Evolutionary conservation across 192 early-diverging fungal genomes (phyloP).

Genomic region (Rhizophagus prolifer): DNA sequence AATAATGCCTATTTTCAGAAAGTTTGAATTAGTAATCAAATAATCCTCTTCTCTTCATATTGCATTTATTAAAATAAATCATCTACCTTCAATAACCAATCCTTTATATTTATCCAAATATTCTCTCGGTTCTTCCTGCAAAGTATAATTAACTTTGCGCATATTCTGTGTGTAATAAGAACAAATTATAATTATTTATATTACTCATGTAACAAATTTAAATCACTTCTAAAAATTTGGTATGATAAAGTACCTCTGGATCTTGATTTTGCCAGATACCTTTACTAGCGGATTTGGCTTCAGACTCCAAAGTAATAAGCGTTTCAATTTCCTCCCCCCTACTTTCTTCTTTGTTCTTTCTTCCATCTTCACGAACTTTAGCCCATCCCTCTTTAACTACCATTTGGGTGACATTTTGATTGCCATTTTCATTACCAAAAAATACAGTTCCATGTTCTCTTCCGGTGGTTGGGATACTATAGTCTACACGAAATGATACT

Average conservation of each 20-base stretch:
- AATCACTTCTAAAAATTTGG: not conserved
- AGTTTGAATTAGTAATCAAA: not conserved
- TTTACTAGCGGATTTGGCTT: slow-evolving; percentile 63
- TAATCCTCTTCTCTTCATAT: not conserved
- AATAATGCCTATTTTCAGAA: slow-evolving; percentile 63
- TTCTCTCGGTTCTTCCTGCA: slow-evolving; percentile 63
- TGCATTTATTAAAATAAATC: not conserved
- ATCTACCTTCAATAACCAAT: slow-evolving; percentile 70
- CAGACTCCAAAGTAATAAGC: slow-evolving; percentile 65
- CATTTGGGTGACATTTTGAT: slow-evolving; percentile 72
- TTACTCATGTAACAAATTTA: not conserved
- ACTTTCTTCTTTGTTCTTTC: slow-evolving; percentile 38
- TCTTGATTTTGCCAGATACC: slow-evolving; percentile 77
- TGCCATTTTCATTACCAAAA: slow-evolving; percentile 60
- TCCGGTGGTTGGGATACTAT: slow-evolving; percentile 65
- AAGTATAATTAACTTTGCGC: slow-evolving; percentile 52
- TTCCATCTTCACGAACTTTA: slow-evolving; percentile 67
- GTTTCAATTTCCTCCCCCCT: slow-evolving; percentile 48
- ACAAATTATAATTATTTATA: not conserved
- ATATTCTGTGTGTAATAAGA: slow-evolving; percentile 34
- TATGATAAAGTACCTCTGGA: slow-evolving; percentile 35
- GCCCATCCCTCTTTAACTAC: slow-evolving; percentile 84
- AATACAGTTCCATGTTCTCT: slow-evolving; percentile 67
- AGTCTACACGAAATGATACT: slow-evolving; percentile 78
- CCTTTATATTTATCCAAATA: slow-evolving; percentile 84